Conservation (phyloP, 345 rosid species). For the Erucastrum elatum region DNA sequence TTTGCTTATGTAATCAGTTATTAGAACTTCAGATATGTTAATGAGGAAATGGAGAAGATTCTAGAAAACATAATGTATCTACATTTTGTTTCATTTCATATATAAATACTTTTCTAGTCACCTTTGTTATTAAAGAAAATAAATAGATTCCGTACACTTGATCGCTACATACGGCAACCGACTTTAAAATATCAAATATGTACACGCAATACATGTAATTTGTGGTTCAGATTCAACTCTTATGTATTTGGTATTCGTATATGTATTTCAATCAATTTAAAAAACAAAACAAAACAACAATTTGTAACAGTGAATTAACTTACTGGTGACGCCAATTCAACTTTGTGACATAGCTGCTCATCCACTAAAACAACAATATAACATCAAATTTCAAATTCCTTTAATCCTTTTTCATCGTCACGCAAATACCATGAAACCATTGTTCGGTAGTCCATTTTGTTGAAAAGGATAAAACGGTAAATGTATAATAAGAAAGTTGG, state of each 20-base stretch:
- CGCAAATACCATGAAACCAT: not conserved
- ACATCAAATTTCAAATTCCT: not conserved
- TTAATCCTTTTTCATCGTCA: not conserved
- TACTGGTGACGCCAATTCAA: not conserved
- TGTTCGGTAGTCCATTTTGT: not conserved
- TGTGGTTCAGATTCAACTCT: slow-evolving; percentile 10
- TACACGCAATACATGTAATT: not conserved
- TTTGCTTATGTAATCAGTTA: not conserved
- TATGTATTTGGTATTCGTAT: not conserved
- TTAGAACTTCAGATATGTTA: not conserved
- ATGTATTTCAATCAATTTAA: not conserved
- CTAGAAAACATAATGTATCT: not conserved
- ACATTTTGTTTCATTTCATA: not conserved
- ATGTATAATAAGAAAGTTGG: not conserved
- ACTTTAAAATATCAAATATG: not conserved
- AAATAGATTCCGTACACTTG: not conserved
- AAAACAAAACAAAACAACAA: not conserved
- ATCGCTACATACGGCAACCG: not conserved
- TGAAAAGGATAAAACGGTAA: slow-evolving; percentile 8
- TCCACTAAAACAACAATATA: slow-evolving; percentile 4
- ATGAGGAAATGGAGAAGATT: not conserved
- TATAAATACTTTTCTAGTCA: not conserved
- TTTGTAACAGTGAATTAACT: not conserved
- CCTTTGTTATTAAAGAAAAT: not conserved
- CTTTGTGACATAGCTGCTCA: not conserved